These are phyloP conservation scores for Mesostigma viride DNA, from an alignment of 139 green algal genomes.

Conservation along the genomic window DNA sequence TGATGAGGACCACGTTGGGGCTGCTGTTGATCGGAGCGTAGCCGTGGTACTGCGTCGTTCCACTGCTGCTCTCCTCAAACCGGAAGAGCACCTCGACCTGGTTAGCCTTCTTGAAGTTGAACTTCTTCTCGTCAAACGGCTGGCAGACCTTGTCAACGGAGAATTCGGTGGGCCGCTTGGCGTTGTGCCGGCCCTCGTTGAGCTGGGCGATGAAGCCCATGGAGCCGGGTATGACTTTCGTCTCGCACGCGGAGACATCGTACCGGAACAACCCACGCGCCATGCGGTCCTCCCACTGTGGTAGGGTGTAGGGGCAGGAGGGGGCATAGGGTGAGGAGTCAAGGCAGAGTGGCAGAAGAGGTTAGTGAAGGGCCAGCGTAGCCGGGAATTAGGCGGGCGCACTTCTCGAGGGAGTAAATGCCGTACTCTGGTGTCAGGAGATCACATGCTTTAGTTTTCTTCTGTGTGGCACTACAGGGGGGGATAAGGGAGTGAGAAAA, in stretches of 20 bases:
- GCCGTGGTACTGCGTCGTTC: slow-evolving; percentile 21
- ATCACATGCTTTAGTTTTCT: too few relatives aligned
- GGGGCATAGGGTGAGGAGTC: not conserved
- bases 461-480: too few relatives aligned
- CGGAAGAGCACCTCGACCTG: slow-evolving; percentile 83
- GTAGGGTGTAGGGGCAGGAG: not conserved
- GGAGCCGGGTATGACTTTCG: slow-evolving; percentile 63
- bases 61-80: slow-evolving; percentile 43
- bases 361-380: too few relatives aligned
- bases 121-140: slow-evolving; percentile 83
- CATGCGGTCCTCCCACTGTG: slow-evolving; percentile 39
- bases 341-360: not conserved
- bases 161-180: slow-evolving; percentile 96
- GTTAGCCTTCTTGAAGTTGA: slow-evolving; percentile 95
- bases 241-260: slow-evolving; percentile 79
- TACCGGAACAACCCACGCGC: slow-evolving; percentile 73
- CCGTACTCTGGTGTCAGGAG: too few relatives aligned
- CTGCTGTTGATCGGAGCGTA: slow-evolving; percentile 17
- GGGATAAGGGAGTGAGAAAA: too few relatives aligned
- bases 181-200: slow-evolving; percentile 85
- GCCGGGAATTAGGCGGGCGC: too few relatives aligned
- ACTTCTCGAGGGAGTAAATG: too few relatives aligned
- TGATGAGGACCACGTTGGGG: slow-evolving; percentile 89
- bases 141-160: slow-evolving; percentile 78
- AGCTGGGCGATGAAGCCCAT: slow-evolving; percentile 85